Evolutionary conservation across 805 yeast genomes (phyloP).

Genomic region (Millerozyma miso): DNA sequence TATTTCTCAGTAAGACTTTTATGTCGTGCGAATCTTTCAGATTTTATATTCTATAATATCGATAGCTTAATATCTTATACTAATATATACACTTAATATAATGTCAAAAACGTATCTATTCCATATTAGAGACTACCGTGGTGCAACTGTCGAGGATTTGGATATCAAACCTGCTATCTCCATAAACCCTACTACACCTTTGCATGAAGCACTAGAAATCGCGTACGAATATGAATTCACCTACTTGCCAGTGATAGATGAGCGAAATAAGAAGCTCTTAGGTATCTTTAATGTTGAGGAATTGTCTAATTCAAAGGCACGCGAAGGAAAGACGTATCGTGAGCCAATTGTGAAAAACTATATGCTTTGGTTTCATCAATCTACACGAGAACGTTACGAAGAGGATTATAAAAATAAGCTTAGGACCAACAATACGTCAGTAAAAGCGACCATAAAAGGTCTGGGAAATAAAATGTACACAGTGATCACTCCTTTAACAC

Average conservation of each 20-base stretch:
- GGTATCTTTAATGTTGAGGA: conserved; percentile 47
- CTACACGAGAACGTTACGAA: conserved; percentile 30
- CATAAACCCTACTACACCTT: conserved; percentile 44
- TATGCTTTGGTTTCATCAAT: conserved; percentile 43
- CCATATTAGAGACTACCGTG: conserved; percentile 37
- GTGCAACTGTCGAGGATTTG: conserved; percentile 57
- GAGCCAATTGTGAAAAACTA: conserved; percentile 27
- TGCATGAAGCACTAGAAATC: conserved; percentile 49
- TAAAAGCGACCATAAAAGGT: conserved; percentile 30
- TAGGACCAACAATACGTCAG: conserved; percentile 10
- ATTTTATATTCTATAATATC: not conserved
- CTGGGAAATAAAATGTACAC: conserved; percentile 35
- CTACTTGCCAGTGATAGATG: conserved; percentile 50
- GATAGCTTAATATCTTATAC: not conserved
- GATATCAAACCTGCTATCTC: conserved; percentile 56
- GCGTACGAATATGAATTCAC: conserved; percentile 55
- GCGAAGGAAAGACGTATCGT: conserved; percentile 17
- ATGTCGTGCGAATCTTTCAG: not conserved
- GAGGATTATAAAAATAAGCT: conserved; percentile 12
- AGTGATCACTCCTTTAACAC: conserved; percentile 50
- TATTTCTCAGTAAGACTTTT: not conserved
- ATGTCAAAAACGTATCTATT: conserved; percentile 15
- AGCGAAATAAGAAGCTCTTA: conserved; percentile 40
- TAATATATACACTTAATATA: no score
- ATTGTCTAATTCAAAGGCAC: conserved; percentile 28